These are phyloP conservation scores for Lactifluus subvellereus DNA, from an alignment of 768 basidiomycete genomes.

Conservation along the genomic window DNA sequence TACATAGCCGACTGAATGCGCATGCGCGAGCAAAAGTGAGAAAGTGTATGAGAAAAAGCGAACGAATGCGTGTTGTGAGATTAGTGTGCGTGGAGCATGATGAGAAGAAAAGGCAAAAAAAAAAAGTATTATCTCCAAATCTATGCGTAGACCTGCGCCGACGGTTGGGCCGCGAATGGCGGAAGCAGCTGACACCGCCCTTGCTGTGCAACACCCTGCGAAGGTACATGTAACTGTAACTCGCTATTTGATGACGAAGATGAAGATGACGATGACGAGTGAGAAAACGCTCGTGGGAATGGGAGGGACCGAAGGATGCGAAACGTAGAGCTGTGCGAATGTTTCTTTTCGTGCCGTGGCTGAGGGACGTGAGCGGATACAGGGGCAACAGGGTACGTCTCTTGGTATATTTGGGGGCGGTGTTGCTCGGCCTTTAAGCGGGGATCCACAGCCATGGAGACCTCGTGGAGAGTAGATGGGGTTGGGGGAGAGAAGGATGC, in stretches of 20 bases:
- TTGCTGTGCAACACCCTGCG: slow-evolving; percentile 12
- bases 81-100: not conserved
- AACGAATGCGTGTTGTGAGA: slow-evolving; percentile 1
- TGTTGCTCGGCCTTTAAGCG: slow-evolving; percentile 1
- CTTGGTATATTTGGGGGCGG: not conserved
- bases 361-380: slow-evolving; percentile 5
- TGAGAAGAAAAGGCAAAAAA: not conserved
- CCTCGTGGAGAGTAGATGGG: not conserved
- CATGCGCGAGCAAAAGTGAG: not conserved
- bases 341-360: slow-evolving; percentile 5
- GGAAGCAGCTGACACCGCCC: slow-evolving; percentile 15
- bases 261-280: slow-evolving; percentile 2
- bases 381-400: not conserved
- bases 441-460: not conserved
- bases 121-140: not conserved
- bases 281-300: slow-evolving; percentile 16
- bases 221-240: not conserved
- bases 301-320: slow-evolving; percentile 22
- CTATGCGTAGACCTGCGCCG: slow-evolving; percentile 20
- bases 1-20: not conserved
- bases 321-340: slow-evolving; percentile 16
- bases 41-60: not conserved
- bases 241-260: slow-evolving; percentile 8
- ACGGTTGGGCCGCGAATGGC: slow-evolving; percentile 18
- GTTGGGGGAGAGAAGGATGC: slow-evolving; percentile 21